Base-by-base conservation (phyloP, 2,329 filamentous ascomycete species). In the Parascedosporium putredinis region DNA sequence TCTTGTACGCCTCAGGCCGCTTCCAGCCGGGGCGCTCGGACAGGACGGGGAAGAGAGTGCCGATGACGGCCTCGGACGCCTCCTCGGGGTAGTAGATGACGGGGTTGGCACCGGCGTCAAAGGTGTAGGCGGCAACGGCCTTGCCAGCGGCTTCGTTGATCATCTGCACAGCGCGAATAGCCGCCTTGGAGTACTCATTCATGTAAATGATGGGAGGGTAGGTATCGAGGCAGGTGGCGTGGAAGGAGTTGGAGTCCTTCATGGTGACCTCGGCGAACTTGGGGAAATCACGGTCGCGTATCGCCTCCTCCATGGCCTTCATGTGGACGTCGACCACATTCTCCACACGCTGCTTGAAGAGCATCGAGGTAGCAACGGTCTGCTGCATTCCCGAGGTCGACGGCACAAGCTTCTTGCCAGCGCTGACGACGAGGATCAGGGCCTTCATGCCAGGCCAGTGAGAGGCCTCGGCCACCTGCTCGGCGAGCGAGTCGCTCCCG, bases 121-220 rank as follows among this genome's bases (percentile, higher is more conserved):
- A 98, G 0, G 93, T 98, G 67, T 98, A 98, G 3, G 93, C 93
- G 3, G 88, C 89, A 16, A 97, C 77, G 0, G 79, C 83, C 69
- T 81, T 84, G 49, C 88, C 89, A 4, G 86, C 88, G 22, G 77
- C 76, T 49, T 75, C 75, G 63, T 98, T 98, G 70, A 97, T 87
- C 57, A 83, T 78, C 71, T 98, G 89, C 25, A 96, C 90, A 14
- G 88, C 82, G 48, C 88, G 78, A 53, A 98, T 88, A 5, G 91
- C 89, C 1, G 91, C 88, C 33, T 86, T 76, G 18, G 85, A 91
- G 14, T 91, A 83, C 64, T 98, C 93, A 69, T 96, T 98, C 76
- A 98, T 83, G 74, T 98, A 98, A 69, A 95, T 96, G 63, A 98
- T 98, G 16, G 94, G 93, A 42, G 94, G 93, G 69, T 88, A 89